Evolutionary conservation across 2,329 filamentous ascomycete species (phyloP).

Genomic region (Remersonia thermophila): DNA sequence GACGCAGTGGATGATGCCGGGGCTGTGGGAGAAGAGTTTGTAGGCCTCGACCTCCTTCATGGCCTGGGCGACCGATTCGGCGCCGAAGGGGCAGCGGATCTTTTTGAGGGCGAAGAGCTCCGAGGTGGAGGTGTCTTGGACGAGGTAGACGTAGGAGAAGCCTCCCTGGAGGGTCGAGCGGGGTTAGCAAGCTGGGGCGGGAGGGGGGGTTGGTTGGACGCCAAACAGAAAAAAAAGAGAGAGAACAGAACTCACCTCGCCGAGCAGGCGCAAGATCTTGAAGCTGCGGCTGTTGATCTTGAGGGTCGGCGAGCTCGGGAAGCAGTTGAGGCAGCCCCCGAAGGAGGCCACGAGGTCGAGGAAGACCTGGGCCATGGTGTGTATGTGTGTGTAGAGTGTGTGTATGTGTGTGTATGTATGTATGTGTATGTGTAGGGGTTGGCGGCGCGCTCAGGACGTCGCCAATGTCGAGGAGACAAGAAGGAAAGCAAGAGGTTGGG

Average conservation of each 20-base stretch:
- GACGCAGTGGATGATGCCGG: constrained; percentile 75
- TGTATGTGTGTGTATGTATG: no score
- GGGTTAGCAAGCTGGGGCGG: not conserved
- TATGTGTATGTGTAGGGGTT: no score
- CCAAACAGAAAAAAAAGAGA: not conserved
- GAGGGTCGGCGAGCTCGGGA: constrained; percentile 83
- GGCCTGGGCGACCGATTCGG: constrained; percentile 87
- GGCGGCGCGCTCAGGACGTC: no score
- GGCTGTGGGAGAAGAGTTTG: constrained; percentile 69
- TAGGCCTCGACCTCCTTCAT: constrained; percentile 98
- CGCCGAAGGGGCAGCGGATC: constrained; percentile 94
- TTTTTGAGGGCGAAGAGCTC: constrained; percentile 93
- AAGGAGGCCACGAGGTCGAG: constrained; percentile 84
- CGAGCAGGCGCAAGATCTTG: constrained; percentile 86
- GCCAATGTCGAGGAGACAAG: no score
- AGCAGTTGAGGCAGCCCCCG: constrained; percentile 91
- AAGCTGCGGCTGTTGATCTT: constrained; percentile 93
- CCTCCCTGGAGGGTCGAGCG: constrained; percentile 72
- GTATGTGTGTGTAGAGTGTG: no score
- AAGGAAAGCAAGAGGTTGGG: no score
- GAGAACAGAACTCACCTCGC: constrained; percentile 56
- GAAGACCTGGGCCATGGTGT: constrained; percentile 66
- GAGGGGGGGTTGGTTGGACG: not conserved
- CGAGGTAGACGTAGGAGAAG: constrained; percentile 98
- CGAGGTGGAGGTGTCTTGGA: constrained; percentile 75